Evolutionary conservation across 116 monocot genomes (phyloP).

Genomic region (Dioscorea cayenensis): DNA sequence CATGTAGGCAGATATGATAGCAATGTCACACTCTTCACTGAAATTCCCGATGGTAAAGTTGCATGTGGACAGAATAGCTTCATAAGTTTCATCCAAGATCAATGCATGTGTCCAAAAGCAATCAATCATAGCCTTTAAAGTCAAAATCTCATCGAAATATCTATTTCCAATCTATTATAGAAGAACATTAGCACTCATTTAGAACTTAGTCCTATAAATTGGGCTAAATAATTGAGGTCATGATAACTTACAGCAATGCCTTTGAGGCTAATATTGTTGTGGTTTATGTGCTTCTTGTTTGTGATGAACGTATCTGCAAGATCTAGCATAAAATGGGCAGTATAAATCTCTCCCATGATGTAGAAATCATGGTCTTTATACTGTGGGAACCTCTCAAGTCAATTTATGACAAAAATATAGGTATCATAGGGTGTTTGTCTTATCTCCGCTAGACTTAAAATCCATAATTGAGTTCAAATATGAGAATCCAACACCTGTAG

Average conservation of each 20-base stretch:
- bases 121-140: slow-evolving; percentile 7
- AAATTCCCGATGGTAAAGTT: slow-evolving; percentile 2
- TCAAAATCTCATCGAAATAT: slow-evolving; percentile 13
- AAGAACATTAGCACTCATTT: no score
- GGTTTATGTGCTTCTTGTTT: slow-evolving; percentile 4
- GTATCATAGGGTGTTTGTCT: slow-evolving; percentile 18
- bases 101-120: slow-evolving; percentile 34
- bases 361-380: slow-evolving; percentile 35
- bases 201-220: no score
- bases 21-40: background rate
- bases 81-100: slow-evolving; percentile 25
- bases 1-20: background rate
- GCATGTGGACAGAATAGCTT: slow-evolving; percentile 8
- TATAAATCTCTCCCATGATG: slow-evolving; percentile 36
- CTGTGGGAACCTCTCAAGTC: slow-evolving; percentile 33
- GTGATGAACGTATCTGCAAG: slow-evolving; percentile 17
- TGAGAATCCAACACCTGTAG: slow-evolving; percentile 35
- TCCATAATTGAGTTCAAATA: slow-evolving; percentile 26
- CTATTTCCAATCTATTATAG: slow-evolving; percentile 32
- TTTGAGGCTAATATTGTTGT: slow-evolving; percentile 20
- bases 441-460: slow-evolving; percentile 9
- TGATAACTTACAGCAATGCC: slow-evolving; percentile 21
- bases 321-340: slow-evolving; percentile 26
- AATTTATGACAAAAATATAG: slow-evolving; percentile 26
- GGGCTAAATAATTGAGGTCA: no score